Evolutionary conservation across 352 stramenopile species (phyloP).

Genomic region (Globisporangium barbulae): DNA sequence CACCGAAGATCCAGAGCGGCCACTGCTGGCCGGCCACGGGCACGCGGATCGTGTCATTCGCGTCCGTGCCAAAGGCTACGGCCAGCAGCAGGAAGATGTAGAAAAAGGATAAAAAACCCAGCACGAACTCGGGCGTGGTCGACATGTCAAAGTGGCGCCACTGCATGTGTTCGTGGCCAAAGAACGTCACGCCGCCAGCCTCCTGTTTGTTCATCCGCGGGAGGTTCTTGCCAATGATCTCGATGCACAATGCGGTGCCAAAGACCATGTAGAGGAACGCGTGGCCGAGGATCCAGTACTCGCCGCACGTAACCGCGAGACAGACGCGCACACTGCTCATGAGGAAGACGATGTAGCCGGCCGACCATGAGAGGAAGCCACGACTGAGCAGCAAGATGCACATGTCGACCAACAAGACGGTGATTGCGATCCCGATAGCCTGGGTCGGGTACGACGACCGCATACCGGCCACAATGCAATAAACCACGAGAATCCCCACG

Average conservation of each 20-base stretch:
- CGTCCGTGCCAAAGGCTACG: slow-evolving; percentile 64
- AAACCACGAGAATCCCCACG: slow-evolving; percentile 45
- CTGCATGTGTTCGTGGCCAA: slow-evolving; percentile 67
- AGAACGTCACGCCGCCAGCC: slow-evolving; percentile 79
- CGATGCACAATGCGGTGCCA: slow-evolving; percentile 66
- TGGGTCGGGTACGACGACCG: slow-evolving; percentile 61
- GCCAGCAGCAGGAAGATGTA: slow-evolving; percentile 82
- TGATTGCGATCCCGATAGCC: slow-evolving; percentile 60
- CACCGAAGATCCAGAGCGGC: slow-evolving; percentile 85
- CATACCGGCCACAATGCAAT: slow-evolving; percentile 51
- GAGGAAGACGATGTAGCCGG: slow-evolving; percentile 81
- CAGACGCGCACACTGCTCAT: slow-evolving; percentile 66
- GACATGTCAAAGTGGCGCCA: slow-evolving; percentile 69
- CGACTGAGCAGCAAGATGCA: slow-evolving; percentile 75
- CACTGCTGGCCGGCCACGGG: slow-evolving; percentile 61
- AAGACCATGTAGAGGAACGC: slow-evolving; percentile 81
- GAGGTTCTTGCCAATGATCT: slow-evolving; percentile 82
- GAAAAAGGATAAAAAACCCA: slow-evolving; percentile 83
- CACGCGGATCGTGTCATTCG: slow-evolving; percentile 44
- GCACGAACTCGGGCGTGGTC: slow-evolving; percentile 78
- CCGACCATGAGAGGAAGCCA: slow-evolving; percentile 67
- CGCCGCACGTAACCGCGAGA: slow-evolving; percentile 60
- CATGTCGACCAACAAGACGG: slow-evolving; percentile 64
- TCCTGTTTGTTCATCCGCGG: slow-evolving; percentile 81
- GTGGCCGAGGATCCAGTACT: slow-evolving; percentile 81